Base-by-base conservation (phyloP, 768 basidiomycete genomes). In the Pleurotus tuber-regium region DNA sequence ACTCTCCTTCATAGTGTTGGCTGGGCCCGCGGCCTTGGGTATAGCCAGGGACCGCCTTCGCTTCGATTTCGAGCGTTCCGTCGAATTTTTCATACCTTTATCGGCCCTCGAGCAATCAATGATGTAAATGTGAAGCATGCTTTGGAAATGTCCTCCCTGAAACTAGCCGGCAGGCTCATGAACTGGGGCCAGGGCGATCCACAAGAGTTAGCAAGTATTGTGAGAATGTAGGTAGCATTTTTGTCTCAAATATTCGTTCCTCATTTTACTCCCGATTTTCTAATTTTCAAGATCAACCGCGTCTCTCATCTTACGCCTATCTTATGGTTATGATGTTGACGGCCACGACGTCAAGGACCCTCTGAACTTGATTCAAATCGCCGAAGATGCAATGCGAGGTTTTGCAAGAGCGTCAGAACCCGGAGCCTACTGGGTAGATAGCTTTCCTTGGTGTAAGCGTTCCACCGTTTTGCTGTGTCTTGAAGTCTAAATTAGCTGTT, bases 341-440 rank as follows among this genome's bases (percentile, higher is more conserved):
- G 33, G 35, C 10, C 52, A 55, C 4, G 51, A 56, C 43, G 24
- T 14, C 6, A 35, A 39, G 14, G 60, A 61, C 29, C 58, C 63
- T 21, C 47, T 66, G 4, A 46, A 53, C 4, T 56, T 69, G 11
- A 60, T 72, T 1, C 60, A 61, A 39, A 68, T 70, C 12, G 68
- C 64, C 6, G 64, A 71, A 50, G 61, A 64, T 35, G 66, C 67
- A 6, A 69, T 70, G 65, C 56, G 54, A 11, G 68, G 67, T 2
- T 70, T 70, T 47, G 60, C 67, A 0, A 39, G 51, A 14, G 68
- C 70, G 0, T 66, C 67, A 2, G 67, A 68, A 30, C 68, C 67
- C 4, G 68, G 65, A n/a, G 39, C 51, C 33, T 66, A 57, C 57
- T 63, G 59, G 64, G 64, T 66, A 2, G 66, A 67, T 54, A 63